These are phyloP conservation scores for Wickerhamiella domercqiae DNA, from an alignment of 805 yeast species.

Conservation along the genomic window DNA sequence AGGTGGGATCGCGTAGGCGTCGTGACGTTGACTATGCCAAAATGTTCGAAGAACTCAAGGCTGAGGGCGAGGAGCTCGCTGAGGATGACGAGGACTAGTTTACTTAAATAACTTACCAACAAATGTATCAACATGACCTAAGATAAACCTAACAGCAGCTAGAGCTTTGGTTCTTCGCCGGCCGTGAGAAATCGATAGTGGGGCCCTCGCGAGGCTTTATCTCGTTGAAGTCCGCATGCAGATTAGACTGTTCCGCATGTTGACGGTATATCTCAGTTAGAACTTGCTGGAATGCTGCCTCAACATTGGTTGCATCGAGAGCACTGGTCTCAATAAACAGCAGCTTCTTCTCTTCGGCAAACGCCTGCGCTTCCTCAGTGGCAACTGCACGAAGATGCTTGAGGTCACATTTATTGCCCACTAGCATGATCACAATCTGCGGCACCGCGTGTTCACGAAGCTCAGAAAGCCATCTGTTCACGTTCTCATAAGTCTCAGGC, in stretches of 20 bases:
- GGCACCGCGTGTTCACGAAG: conserved; percentile 94
- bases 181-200: conserved; percentile 85
- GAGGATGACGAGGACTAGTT: conserved; percentile 21
- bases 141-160: conserved; percentile 47
- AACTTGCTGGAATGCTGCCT: conserved; percentile 82
- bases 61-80: conserved; percentile 33
- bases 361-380: conserved; percentile 90
- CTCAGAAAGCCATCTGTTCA: conserved; percentile 84
- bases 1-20: conserved; percentile 70
- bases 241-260: conserved; percentile 76
- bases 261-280: conserved; percentile 90
- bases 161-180: conserved; percentile 48
- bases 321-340: conserved; percentile 95
- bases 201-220: conserved; percentile 69
- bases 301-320: conserved; percentile 85
- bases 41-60: conserved; percentile 57
- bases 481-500: conserved; percentile 81
- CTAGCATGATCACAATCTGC: conserved; percentile 88
- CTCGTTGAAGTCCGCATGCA: conserved; percentile 56
- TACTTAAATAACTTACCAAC: background rate
- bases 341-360: conserved; percentile 66
- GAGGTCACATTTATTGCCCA: conserved; percentile 92
- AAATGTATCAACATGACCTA: background rate
- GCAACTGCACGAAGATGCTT: conserved; percentile 92
- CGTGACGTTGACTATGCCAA: conserved; percentile 77